These are phyloP conservation scores for Dendrothele bispora DNA, from an alignment of 768 basidiomycete species.

Conservation along the genomic window DNA sequence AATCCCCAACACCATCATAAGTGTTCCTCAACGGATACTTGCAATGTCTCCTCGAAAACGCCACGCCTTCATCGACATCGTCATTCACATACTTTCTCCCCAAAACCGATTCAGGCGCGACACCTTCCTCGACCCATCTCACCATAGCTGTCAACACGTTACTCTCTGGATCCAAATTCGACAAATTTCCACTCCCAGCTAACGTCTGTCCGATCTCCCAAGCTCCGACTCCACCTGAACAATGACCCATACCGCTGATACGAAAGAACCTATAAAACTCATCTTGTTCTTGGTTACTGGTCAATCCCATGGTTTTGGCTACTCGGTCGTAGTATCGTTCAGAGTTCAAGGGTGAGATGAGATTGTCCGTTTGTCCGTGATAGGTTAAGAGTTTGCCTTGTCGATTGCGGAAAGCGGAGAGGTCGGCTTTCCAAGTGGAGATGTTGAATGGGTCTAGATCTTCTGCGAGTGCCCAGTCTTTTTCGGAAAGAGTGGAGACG, in stretches of 20 bases:
- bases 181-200: neutral
- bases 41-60: slow-evolving; percentile 4
- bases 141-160: slow-evolving; percentile 5
- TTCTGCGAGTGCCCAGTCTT: neutral
- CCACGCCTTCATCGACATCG: neutral
- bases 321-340: slow-evolving; percentile 16
- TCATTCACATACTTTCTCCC: slow-evolving; percentile 6
- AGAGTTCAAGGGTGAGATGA: slow-evolving; percentile 17
- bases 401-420: slow-evolving; percentile 12
- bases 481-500: slow-evolving; percentile 1
- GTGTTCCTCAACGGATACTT: slow-evolving; percentile 1
- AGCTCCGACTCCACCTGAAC: slow-evolving; percentile 14
- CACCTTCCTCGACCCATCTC: slow-evolving; percentile 8
- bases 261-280: slow-evolving; percentile 22
- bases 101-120: slow-evolving; percentile 2
- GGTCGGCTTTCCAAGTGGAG: slow-evolving; percentile 12
- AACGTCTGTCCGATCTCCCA: slow-evolving; percentile 15
- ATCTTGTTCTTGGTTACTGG: slow-evolving; percentile 12
- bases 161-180: neutral
- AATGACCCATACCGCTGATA: slow-evolving; percentile 21
- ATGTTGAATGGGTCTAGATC: slow-evolving; percentile 4
- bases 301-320: slow-evolving; percentile 13
- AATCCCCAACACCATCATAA: neutral
- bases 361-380: slow-evolving; percentile 14
- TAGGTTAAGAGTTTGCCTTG: slow-evolving; percentile 21